A percentile compares a stretch with the other conserved stretches of the same genome.
Evolutionary conservation across 345 rosid species (phyloP).

Genomic region (Clarkia xantiana): DNA sequence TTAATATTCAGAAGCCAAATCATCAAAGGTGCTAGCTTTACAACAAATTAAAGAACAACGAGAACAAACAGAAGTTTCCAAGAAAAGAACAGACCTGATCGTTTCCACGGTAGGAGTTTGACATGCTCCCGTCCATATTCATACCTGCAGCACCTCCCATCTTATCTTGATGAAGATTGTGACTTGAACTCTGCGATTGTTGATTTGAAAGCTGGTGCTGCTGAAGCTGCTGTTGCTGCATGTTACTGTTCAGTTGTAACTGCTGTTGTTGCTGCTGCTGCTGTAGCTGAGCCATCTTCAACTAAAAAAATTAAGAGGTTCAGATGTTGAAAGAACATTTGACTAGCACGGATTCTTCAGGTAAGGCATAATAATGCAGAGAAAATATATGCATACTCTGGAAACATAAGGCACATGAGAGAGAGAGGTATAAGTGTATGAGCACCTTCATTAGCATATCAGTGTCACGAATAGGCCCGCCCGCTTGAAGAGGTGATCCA

Average conservation of each 20-base stretch:
- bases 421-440: neutral
- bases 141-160: conserved; percentile 61
- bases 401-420: too few species aligned
- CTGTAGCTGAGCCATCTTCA: conserved; percentile 58
- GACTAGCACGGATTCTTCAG: too few species aligned
- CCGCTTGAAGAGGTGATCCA: conserved; percentile 58
- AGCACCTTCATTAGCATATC: conserved; percentile 56
- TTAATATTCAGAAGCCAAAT: conserved; percentile 16
- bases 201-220: conserved; percentile 58
- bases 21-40: neutral
- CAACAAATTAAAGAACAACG: too few species aligned
- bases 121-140: conserved; percentile 64
- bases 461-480: conserved; percentile 47
- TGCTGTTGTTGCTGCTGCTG: conserved; percentile 31
- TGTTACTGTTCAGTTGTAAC: conserved; percentile 44
- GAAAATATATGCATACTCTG: too few species aligned
- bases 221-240: conserved; percentile 33
- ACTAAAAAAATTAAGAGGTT: conserved; percentile 14
- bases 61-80: neutral
- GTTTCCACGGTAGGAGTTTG: conserved; percentile 86
- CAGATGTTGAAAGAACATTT: too few species aligned
- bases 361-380: too few species aligned
- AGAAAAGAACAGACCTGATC: conserved; percentile 71
- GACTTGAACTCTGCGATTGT: conserved; percentile 48
- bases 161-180: conserved; percentile 66